Percentiles rank a stretch among this genome's conserved stretches.
Conservation (phyloP, 306 rosid species). For the Malus sylvestris region DNA sequence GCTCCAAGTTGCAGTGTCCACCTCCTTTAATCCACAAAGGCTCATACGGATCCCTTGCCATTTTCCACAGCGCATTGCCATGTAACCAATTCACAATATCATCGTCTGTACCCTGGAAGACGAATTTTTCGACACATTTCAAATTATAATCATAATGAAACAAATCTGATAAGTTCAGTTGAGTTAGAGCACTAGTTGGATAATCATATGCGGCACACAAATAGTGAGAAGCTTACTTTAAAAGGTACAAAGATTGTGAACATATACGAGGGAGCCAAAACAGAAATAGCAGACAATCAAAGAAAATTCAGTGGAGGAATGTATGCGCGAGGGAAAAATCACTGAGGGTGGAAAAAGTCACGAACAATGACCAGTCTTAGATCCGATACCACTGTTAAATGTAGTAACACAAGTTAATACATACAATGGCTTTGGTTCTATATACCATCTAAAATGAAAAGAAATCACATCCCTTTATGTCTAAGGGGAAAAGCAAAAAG, state of each 20-base stretch:
- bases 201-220: background rate
- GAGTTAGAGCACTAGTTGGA: background rate
- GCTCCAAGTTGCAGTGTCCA: constrained; percentile 97
- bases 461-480: background rate
- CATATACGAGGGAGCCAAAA: background rate
- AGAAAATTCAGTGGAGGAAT: background rate
- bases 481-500: background rate
- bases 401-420: background rate
- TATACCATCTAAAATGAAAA: background rate
- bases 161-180: background rate
- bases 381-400: background rate
- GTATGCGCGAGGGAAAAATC: background rate
- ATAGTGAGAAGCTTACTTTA: background rate
- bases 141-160: background rate
- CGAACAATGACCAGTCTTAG: background rate
- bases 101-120: constrained; percentile 87
- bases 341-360: background rate
- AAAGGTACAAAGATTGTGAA: background rate
- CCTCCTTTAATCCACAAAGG: constrained; percentile 98
- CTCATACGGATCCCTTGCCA: constrained; percentile 82
- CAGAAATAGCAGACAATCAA: background rate
- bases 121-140: constrained; percentile 16
- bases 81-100: constrained; percentile 92
- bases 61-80: constrained; percentile 81
- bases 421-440: background rate